Evolutionary conservation across 306 rosid species (phyloP), one percentile per base, ranked within the genome.

Genomic region (Inga oerstediana): DNA sequence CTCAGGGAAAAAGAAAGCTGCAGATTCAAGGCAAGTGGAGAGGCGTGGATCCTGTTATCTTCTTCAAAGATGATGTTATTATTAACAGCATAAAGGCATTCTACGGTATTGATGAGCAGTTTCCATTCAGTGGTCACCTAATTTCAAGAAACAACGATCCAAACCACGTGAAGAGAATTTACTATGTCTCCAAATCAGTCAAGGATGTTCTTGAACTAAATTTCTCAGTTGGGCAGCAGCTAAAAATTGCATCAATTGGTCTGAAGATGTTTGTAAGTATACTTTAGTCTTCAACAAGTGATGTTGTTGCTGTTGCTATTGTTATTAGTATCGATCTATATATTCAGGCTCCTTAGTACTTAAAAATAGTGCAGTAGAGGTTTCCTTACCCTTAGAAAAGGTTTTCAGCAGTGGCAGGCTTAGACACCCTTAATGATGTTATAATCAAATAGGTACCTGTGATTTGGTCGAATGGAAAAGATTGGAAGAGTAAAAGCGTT

Each of bases 231-330:
- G 99, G 97, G 59, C 94, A 92, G 88, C 98, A 90, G 85, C 99
- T 97, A 80, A 97, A 94, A 92, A 94, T 97, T 83, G 89, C 99
- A 8, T 97, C 99, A 9, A 73, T 94, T 70, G 99, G 99, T 84
- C 88, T 94, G 65, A 97, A 97, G 88, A 94, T 97, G 93, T 97
- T 97, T 91, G 99, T 97, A 89, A 97, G 99, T 94, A 79, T 80
- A 81, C 52, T 78, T 76, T 70, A 67, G 19, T 80, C 75, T 76
- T 80, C 48, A 46, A 27, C 78, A 49, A 82, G 72, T 58, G 35
- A 62, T 72, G 34, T 22, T 52, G 59, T 19, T 61, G 67, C 34
- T 44, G 13, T 24, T 80, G 66, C 14, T 59, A n/a, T 37, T 80
- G 72, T 45, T 43, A 48, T 81, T 58, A 78, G 10, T 65, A 30